Conservation (phyloP, 495 filamentous ascomycete genomes). For the Hypoxylon lienhwacheense region DNA sequence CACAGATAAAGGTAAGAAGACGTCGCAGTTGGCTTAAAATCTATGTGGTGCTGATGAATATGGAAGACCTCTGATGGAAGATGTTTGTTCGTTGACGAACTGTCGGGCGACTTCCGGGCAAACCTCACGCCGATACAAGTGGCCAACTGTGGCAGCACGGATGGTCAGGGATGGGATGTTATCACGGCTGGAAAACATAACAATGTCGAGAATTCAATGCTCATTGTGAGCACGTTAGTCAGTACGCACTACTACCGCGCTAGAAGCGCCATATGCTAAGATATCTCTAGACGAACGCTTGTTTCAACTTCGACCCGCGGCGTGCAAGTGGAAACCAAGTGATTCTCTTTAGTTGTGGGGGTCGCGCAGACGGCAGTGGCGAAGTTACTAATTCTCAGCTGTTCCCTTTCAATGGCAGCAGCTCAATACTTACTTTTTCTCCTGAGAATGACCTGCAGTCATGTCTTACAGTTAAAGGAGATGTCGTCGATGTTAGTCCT, state of each 20-base stretch:
- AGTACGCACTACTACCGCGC: not conserved
- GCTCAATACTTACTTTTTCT: slow-evolving; percentile 46
- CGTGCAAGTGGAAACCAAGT: slow-evolving; percentile 52
- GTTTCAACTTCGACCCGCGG: slow-evolving; percentile 57
- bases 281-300: slow-evolving; percentile 52
- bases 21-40: not conserved
- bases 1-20: slow-evolving; percentile 49
- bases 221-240: slow-evolving; percentile 57
- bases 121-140: slow-evolving; percentile 59
- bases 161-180: slow-evolving; percentile 57
- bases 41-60: not conserved
- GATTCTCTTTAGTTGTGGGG: slow-evolving; percentile 58
- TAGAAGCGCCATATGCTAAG: not conserved
- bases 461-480: slow-evolving; percentile 51
- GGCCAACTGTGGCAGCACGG: slow-evolving; percentile 50
- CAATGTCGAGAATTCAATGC: slow-evolving; percentile 44
- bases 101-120: slow-evolving; percentile 59
- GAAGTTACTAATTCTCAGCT: slow-evolving; percentile 53
- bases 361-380: slow-evolving; percentile 57
- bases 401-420: slow-evolving; percentile 48
- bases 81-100: slow-evolving; percentile 57
- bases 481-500: slow-evolving; percentile 47
- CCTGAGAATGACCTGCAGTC: slow-evolving; percentile 48
- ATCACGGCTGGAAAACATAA: slow-evolving; percentile 57
- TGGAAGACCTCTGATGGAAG: slow-evolving; percentile 52